Percentiles rank a stretch among this genome's conserved stretches.
Conservation (phyloP, 1,139 yeast species). For the Diutina catenulata region DNA sequence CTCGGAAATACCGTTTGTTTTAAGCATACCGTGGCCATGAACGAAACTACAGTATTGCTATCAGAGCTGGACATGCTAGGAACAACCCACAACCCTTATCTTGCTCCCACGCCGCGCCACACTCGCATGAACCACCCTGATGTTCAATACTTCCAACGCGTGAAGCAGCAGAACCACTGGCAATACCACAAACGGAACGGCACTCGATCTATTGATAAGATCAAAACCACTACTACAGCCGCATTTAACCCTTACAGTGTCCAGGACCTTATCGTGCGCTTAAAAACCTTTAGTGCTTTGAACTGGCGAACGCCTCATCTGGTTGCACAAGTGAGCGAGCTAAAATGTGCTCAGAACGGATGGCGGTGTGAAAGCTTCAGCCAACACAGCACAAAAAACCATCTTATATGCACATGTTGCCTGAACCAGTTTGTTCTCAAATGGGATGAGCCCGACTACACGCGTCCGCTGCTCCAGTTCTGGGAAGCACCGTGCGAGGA, state of each 20-base stretch:
- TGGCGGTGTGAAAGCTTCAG: not conserved
- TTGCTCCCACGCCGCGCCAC: too few relatives aligned
- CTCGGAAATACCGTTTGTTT: too few relatives aligned
- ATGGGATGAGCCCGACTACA: not conserved
- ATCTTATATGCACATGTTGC: conserved; percentile 1
- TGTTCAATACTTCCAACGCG: conserved; percentile 2
- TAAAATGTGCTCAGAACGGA: conserved; percentile 1
- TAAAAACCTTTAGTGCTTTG: not conserved
- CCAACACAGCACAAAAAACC: not conserved
- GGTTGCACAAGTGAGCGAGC: not conserved
- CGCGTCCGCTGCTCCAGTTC: not conserved
- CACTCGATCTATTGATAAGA: not conserved
- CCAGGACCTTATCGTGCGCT: not conserved
- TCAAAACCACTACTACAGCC: conserved; percentile 1
- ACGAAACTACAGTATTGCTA: too few relatives aligned
- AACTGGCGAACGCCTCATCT: not conserved
- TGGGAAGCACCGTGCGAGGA: not conserved
- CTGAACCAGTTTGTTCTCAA: not conserved
- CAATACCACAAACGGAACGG: conserved; percentile 2
- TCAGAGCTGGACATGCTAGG: too few relatives aligned
- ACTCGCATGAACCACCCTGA: conserved; percentile 1
- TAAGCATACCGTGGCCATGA: too few relatives aligned
- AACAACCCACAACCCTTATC: too few relatives aligned
- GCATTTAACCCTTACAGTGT: conserved; percentile 1
- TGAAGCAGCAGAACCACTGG: conserved; percentile 2